Percentiles rank a stretch among this genome's conserved stretches.
phyloP scores from a whole-genome alignment of 176 grass and related monocot genomes.

The Rhynchospora pubera region DNA sequence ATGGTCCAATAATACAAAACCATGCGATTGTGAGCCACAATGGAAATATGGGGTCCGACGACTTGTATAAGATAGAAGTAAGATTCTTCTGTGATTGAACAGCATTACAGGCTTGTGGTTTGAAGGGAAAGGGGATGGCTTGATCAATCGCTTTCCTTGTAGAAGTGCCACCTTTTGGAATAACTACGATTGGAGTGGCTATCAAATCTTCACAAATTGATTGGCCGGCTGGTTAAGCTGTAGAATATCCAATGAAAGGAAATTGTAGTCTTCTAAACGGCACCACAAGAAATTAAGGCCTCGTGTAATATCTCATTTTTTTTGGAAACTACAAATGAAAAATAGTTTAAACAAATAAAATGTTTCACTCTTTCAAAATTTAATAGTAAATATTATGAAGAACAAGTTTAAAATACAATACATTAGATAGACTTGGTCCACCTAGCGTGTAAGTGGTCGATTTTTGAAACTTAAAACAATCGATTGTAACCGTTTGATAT shows the following conservation, averaged over 20 bases:
- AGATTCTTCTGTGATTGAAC: slow-evolving; percentile 10
- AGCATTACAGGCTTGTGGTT: slow-evolving; percentile 6
- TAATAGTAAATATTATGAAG: too few relatives aligned
- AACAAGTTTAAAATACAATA: too few relatives aligned
- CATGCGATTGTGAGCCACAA: neutral
- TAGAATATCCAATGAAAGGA: neutral
- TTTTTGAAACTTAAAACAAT: too few relatives aligned
- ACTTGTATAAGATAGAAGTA: neutral
- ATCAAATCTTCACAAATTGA: neutral
- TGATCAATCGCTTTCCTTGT: neutral
- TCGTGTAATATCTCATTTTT: too few relatives aligned
- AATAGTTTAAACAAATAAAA: too few relatives aligned
- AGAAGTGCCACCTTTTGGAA: neutral
- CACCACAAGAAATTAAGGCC: neutral
- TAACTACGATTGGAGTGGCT: neutral
- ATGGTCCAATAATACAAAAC: neutral
- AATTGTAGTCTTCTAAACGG: too few relatives aligned
- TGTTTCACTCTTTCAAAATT: too few relatives aligned
- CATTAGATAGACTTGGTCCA: too few relatives aligned
- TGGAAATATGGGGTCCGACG: neutral
- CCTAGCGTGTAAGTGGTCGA: too few relatives aligned
- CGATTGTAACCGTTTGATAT: too few relatives aligned
- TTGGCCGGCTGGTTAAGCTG: neutral
- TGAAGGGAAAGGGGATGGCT: neutral
- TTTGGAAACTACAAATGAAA: too few relatives aligned